phyloP scores from a whole-genome alignment of 208 protist species.

The Crithidia expoeki region DNA sequence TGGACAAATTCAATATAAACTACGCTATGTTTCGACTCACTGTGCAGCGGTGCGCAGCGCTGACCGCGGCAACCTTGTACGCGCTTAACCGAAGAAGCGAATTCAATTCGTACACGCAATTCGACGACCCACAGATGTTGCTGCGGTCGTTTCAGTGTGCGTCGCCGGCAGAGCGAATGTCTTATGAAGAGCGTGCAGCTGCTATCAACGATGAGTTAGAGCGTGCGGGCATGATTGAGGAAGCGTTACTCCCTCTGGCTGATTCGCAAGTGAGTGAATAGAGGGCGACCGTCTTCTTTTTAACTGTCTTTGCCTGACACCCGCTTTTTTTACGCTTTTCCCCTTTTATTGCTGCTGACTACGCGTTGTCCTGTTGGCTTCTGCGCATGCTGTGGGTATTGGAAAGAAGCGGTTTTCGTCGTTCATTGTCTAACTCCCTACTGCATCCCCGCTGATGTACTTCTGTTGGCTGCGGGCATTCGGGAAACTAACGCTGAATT shows the following conservation, averaged over 20 bases:
- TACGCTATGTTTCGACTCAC: background rate
- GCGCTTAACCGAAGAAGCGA: constrained; percentile 39
- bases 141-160: constrained; percentile 31
- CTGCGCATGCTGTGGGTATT: too few species aligned
- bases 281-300: background rate
- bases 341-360: background rate
- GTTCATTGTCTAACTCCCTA: too few species aligned
- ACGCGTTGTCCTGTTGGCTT: too few species aligned
- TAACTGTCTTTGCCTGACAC: too few species aligned
- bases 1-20: too few species aligned
- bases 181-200: constrained; percentile 34
- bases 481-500: too few species aligned
- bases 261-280: background rate
- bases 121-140: constrained; percentile 18
- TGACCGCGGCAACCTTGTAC: constrained; percentile 47
- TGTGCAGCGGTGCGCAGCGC: background rate
- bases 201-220: constrained; percentile 30
- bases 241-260: background rate
- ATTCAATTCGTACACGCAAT: constrained; percentile 32
- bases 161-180: constrained; percentile 25
- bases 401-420: too few species aligned
- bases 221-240: constrained; percentile 12
- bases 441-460: too few species aligned
- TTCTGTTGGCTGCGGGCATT: too few species aligned
- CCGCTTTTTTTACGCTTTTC: background rate